Evolutionary conservation across 495 filamentous ascomycete genomes (phyloP), one percentile per base, ranked within the genome.

Genomic region (Penicillium cosmopolitanum): DNA sequence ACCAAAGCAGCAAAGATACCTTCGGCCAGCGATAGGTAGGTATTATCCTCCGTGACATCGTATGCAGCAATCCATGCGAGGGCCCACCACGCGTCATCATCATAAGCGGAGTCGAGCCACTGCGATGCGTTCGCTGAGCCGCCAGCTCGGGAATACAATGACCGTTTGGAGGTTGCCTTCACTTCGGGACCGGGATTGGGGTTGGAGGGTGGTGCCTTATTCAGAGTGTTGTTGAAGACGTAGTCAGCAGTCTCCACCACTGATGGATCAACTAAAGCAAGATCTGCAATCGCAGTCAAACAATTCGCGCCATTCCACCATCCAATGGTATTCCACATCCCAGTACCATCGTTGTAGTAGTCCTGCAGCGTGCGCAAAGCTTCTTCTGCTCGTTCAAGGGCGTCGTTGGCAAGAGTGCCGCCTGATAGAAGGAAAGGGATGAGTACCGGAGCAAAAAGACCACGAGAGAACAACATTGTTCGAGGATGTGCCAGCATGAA

Each of bases 231-330:
- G 8, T 66, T 70, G 64, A 82, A 81, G 50, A 82, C 74, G 48
- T 68, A 57, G 51, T 56, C 63, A 4, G 80, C 68, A 0, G 67
- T 67, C 9, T 63, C 64, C 53, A 66, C 56, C 51, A 65, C 58
- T 4, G 64, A 64, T 28, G 68, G 56, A 58, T 84, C 80, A 15
- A 82, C 38, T 10, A 73, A 58, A 15, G 85, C 86, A 60, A 88
- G 79, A 64, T 92, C 86, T 59, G 80, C 84, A 38, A 90, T 66
- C 23, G 80, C 76, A 2, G 86, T 89, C 58, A 92, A 69, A 55
- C 78, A 81, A 67, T 91, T 93, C 56, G 85, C 89, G 40, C 82
- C 84, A 71, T 92, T 89, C 89, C 89, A 93, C 89, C 89, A 93
- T 2, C 85, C 85, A 25, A 76, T 79, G 0, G 83, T 87, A 60